These are phyloP conservation scores for Plasmodium relictum DNA, from an alignment of 169 alveolate genomes.

Conservation along the genomic window DNA sequence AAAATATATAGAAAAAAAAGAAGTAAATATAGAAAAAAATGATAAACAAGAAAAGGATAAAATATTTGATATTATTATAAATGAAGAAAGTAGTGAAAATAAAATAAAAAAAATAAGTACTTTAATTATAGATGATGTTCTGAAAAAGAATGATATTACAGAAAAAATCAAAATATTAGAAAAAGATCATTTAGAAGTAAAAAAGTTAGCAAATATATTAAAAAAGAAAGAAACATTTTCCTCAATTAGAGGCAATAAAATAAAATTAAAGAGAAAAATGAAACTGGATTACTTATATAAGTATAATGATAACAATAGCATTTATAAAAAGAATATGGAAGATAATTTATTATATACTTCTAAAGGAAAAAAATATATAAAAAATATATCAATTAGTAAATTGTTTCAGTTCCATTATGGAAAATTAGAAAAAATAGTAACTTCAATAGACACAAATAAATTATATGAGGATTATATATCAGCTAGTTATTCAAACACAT, in stretches of 20 bases:
- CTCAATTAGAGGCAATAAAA: slow-evolving; percentile 43
- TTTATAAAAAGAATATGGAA: slow-evolving; percentile 7
- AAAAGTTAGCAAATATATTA: slow-evolving; percentile 24
- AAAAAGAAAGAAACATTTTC: slow-evolving; percentile 55
- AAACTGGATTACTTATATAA: slow-evolving; percentile 27
- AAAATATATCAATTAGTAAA: slow-evolving; percentile 59
- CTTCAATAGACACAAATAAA: slow-evolving; percentile 72
- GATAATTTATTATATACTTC: slow-evolving; percentile 11
- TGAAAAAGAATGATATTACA: neutral
- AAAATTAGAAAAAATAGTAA: slow-evolving; percentile 64
- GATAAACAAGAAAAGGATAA: slow-evolving; percentile 11
- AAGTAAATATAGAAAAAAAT: neutral
- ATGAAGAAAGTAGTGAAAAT: slow-evolving; percentile 67
- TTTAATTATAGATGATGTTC: slow-evolving; percentile 51
- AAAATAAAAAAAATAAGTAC: slow-evolving; percentile 63
- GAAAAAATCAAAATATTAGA: slow-evolving; percentile 13
- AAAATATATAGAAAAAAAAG: neutral
- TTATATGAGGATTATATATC: slow-evolving; percentile 70
- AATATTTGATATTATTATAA: slow-evolving; percentile 44
- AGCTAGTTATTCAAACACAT: slow-evolving; percentile 71
- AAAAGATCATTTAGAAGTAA: slow-evolving; percentile 51
- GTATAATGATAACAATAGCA: neutral
- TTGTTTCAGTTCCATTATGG: slow-evolving; percentile 68
- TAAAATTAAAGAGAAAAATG: slow-evolving; percentile 31
- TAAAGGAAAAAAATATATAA: slow-evolving; percentile 49